A percentile compares a stretch with the other conserved stretches of the same genome.
Evolutionary conservation across 2,329 filamentous ascomycete species (phyloP).

Genomic region (Paramyrothecium roridum): DNA sequence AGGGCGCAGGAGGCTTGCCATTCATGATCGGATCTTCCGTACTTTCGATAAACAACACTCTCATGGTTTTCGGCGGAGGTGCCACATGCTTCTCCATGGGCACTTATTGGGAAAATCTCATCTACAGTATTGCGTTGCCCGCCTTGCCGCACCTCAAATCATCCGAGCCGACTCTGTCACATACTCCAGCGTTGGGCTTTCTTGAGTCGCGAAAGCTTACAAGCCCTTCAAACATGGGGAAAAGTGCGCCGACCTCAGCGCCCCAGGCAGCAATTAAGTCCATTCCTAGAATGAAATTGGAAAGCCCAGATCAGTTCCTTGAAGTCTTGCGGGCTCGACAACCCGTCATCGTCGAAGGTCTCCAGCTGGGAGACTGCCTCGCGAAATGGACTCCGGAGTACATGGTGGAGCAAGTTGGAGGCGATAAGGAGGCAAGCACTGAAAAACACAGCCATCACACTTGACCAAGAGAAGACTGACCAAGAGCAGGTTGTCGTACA

Average conservation of each 20-base stretch:
- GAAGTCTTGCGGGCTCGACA: conserved; percentile 53
- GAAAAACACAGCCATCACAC: not conserved
- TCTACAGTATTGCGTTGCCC: conserved; percentile 36
- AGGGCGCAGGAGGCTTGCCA: conserved; percentile 34
- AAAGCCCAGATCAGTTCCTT: conserved; percentile 55
- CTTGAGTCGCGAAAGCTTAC: conserved; percentile 23
- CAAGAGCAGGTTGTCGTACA: conserved; percentile 66
- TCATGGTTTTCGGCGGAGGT: conserved; percentile 73
- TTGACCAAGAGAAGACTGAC: conserved; percentile 1
- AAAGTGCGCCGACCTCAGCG: not conserved
- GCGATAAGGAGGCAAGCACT: conserved; percentile 53
- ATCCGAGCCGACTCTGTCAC: not conserved
- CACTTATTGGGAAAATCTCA: conserved; percentile 72
- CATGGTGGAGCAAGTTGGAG: conserved; percentile 59
- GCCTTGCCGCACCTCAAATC: not conserved
- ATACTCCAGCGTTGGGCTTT: conserved; percentile 8
- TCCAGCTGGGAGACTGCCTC: conserved; percentile 66
- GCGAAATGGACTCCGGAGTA: conserved; percentile 67
- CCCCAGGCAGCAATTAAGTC: conserved; percentile 5
- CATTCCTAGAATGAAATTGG: conserved; percentile 52
- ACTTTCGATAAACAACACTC: conserved; percentile 40
- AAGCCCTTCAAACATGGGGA: not conserved
- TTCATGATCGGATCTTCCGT: conserved; percentile 69
- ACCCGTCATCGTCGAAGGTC: conserved; percentile 58
- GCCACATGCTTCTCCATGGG: conserved; percentile 91